A percentile compares a stretch with the other conserved stretches of the same genome.
Conservation (phyloP, 345 rosid species). For the Nephelium lappaceum region DNA sequence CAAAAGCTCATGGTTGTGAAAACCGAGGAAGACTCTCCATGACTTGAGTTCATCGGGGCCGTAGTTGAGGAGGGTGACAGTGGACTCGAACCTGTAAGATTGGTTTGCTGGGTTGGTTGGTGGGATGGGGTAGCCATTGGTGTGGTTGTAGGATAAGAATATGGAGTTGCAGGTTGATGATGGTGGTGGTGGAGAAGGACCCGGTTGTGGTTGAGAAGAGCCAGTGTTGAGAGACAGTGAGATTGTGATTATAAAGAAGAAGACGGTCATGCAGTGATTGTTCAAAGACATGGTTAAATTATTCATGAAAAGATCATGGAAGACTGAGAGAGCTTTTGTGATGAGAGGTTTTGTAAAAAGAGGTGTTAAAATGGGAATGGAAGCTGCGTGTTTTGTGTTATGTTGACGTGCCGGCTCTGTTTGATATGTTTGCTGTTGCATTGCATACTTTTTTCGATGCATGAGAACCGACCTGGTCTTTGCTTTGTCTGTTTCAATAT, state of each 20-base stretch:
- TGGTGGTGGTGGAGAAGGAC: slow-evolving; percentile 18
- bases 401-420: slow-evolving; percentile 26
- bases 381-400: neutral
- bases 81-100: slow-evolving; percentile 84
- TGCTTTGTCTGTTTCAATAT: neutral
- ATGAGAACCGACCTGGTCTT: slow-evolving; percentile 23
- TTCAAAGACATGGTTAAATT: slow-evolving; percentile 12
- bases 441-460: slow-evolving; percentile 5
- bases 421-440: slow-evolving; percentile 16
- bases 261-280: neutral
- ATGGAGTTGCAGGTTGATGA: slow-evolving; percentile 64
- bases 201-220: slow-evolving; percentile 16
- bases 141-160: slow-evolving; percentile 61
- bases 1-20: slow-evolving; percentile 64
- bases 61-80: slow-evolving; percentile 67
- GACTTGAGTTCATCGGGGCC: slow-evolving; percentile 68
- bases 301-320: neutral
- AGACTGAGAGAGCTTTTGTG: neutral
- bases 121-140: slow-evolving; percentile 47
- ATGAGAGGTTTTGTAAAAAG: neutral
- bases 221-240: slow-evolving; percentile 2
- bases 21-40: slow-evolving; percentile 75
- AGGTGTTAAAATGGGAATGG: slow-evolving; percentile 12
- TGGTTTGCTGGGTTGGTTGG: slow-evolving; percentile 65
- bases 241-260: slow-evolving; percentile 2